Base-by-base conservation (phyloP, 352 stramenopile genomes). In the Phytophthora colocasiae region DNA sequence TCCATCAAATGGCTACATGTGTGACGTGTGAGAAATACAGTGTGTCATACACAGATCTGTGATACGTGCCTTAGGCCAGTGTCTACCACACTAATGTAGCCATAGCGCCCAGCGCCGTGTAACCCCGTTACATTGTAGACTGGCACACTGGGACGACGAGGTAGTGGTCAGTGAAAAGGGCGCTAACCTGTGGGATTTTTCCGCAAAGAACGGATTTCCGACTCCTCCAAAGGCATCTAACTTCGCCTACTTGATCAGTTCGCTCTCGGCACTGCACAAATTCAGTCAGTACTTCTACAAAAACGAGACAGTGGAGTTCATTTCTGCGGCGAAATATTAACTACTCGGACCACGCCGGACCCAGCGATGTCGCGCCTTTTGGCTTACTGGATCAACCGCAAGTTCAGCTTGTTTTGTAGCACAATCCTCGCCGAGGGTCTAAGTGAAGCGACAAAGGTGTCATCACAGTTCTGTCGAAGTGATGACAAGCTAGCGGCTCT, bases 111-210 rank as follows among this genome's bases (percentile, higher is more conserved):
- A n/a, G n/a, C n/a, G n/a, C n/a, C n/a, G n/a, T n/a, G n/a, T n/a
- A n/a, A n/a, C n/a, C n/a, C n/a, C n/a, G n/a, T n/a, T n/a, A n/a
- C 63, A 61, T n/a, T 66, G 31, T 1, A 11, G 48, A 27, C 47
- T 49, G 5, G 34, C 12, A n/a, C 27, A 15, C 1, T 39, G 22
- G 44, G 34, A 48, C 8, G 55, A 66, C 9, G 31, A 59, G 15
- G 31, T 58, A 1, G 4, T 24, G 3, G 32, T 34, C 2, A 43
- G 29, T 11, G 55, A 71, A 10, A 59, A 63, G 9, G 19, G 31
- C 4, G 41, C 24, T 15, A 70, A 63, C n/a, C 6, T 70, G 12
- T 60, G 19, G 19, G 62, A 65, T 2, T 71, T 71, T 10, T 67
- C 49, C 1, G 24, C 41, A 0, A 67, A 51, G 10, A 61, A 67